Evolutionary conservation across 1,139 yeast species (phyloP).

Genomic region (Lodderomyces elongisporus): DNA sequence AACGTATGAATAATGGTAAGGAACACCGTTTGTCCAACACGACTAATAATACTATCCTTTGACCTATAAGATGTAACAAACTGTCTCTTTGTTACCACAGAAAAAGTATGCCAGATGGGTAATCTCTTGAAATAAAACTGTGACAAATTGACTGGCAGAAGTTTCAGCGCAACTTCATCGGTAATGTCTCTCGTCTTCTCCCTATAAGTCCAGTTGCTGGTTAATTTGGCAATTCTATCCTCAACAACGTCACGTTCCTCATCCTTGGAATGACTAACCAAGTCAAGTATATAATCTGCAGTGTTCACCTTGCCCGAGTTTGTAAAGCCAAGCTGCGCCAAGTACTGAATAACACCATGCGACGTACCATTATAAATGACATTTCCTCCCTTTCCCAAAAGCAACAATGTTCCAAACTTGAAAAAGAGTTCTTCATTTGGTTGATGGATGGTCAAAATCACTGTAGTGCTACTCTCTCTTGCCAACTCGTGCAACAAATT

Average conservation of each 20-base stretch:
- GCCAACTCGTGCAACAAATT: slow-evolving; percentile 56
- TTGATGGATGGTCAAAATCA: slow-evolving; percentile 79
- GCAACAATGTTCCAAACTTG: slow-evolving; percentile 60
- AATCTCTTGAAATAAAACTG: slow-evolving; percentile 18
- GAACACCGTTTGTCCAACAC: slow-evolving; percentile 63
- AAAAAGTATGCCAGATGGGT: slow-evolving; percentile 24
- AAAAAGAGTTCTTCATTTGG: slow-evolving; percentile 66
- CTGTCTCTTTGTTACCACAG: slow-evolving; percentile 30
- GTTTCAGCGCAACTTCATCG: not conserved
- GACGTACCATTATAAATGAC: slow-evolving; percentile 52
- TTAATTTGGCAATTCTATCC: slow-evolving; percentile 30
- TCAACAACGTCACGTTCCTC: slow-evolving; percentile 27
- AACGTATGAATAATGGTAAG: slow-evolving; percentile 63
- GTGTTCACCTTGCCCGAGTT: slow-evolving; percentile 60
- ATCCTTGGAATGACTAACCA: slow-evolving; percentile 48
- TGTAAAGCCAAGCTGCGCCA: slow-evolving; percentile 38
- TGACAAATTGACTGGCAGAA: slow-evolving; percentile 15
- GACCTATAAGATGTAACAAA: slow-evolving; percentile 51
- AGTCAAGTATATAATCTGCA: slow-evolving; percentile 70
- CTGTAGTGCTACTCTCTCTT: slow-evolving; percentile 54
- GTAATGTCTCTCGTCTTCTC: slow-evolving; percentile 1
- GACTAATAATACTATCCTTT: slow-evolving; percentile 57
- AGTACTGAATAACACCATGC: slow-evolving; percentile 41
- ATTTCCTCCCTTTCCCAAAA: slow-evolving; percentile 69
- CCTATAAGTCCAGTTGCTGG: slow-evolving; percentile 32